A percentile compares a stretch with the other conserved stretches of the same genome.
Conservation (phyloP, 2,329 filamentous ascomycete species). For the Claviceps sp. region DNA sequence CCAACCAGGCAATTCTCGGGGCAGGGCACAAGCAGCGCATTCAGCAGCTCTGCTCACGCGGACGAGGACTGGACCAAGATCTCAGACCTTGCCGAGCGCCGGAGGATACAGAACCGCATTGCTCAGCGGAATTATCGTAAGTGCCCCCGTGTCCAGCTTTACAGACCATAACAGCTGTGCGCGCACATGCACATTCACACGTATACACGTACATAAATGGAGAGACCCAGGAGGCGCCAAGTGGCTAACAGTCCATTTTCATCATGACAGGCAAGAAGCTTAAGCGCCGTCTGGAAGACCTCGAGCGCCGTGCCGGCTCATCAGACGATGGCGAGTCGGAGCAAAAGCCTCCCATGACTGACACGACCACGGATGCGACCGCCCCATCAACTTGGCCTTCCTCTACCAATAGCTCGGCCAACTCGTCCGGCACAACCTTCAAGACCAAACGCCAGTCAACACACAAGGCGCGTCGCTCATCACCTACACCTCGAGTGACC, state of each 20-base stretch:
- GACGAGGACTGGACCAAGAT: slow-evolving; percentile 99
- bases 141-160: slow-evolving; percentile 18
- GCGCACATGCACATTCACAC: neutral
- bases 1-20: slow-evolving; percentile 52
- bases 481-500: slow-evolving; percentile 7
- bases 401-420: neutral
- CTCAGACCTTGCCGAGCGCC: slow-evolving; percentile 85
- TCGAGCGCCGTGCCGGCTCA: slow-evolving; percentile 61
- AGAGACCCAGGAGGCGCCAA: neutral
- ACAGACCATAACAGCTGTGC: too few relatives aligned
- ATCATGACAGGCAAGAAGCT: slow-evolving; percentile 64
- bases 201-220: neutral
- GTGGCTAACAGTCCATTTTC: neutral
- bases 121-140: slow-evolving; percentile 93
- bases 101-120: slow-evolving; percentile 94
- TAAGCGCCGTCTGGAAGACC: slow-evolving; percentile 75
- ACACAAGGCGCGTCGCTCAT: slow-evolving; percentile 13
- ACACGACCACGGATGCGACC: neutral
- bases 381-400: neutral
- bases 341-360: slow-evolving; percentile 20
- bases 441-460: slow-evolving; percentile 25
- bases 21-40: slow-evolving; percentile 82
- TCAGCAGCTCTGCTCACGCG: slow-evolving; percentile 85
- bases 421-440: slow-evolving; percentile 14
- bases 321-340: slow-evolving; percentile 33